Conservation (phyloP, 306 rosid species). For the Alnus rubra region DNA sequence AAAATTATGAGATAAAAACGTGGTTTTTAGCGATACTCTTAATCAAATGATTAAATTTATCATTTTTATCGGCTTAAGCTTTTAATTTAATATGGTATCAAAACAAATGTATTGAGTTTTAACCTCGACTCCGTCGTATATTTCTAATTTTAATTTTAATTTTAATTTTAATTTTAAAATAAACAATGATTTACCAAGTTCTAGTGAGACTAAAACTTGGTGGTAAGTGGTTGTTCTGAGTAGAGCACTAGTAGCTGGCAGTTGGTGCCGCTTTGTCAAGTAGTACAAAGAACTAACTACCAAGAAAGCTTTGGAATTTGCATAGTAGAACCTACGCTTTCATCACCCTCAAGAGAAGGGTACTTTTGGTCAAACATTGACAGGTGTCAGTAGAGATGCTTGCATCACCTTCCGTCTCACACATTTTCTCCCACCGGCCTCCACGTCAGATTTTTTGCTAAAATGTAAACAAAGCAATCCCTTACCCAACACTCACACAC, state of each 20-base stretch:
- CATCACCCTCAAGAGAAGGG: constrained; percentile 12
- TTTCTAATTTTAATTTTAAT: too few relatives aligned
- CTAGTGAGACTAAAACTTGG: too few relatives aligned
- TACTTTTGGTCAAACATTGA: not conserved
- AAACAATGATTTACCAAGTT: too few relatives aligned
- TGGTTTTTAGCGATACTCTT: too few relatives aligned
- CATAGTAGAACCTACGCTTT: not conserved
- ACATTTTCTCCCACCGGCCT: not conserved
- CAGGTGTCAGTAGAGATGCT: not conserved
- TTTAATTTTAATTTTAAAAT: too few relatives aligned
- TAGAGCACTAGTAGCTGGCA: constrained; percentile 25
- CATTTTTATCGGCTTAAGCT: too few relatives aligned
- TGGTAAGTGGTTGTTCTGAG: not conserved
- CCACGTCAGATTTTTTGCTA: not conserved
- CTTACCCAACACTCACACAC: not conserved
- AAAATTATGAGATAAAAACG: too few relatives aligned
- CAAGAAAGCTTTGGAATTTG: constrained; percentile 6
- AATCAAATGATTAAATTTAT: too few relatives aligned
- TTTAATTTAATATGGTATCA: too few relatives aligned
- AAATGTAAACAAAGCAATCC: not conserved
- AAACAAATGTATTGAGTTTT: too few relatives aligned
- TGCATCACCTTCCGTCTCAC: not conserved
- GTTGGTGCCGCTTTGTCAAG: constrained; percentile 25
- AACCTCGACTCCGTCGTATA: too few relatives aligned
- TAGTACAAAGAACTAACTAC: constrained; percentile 23